Percentiles rank a stretch among this genome's conserved stretches.
Evolutionary conservation across 441 rosid genomes (phyloP).

Genomic region (Croton setiger): DNA sequence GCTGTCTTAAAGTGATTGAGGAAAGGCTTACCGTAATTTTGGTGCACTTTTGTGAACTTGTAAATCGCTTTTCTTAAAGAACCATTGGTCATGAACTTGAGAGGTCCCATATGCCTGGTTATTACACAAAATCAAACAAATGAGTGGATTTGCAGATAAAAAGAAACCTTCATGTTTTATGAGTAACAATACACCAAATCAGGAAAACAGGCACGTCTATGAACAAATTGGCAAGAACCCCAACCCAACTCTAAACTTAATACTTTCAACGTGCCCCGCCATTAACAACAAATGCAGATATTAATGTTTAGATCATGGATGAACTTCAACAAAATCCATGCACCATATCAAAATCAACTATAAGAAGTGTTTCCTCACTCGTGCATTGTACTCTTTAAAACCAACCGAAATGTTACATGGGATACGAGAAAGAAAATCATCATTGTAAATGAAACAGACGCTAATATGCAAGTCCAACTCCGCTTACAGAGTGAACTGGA

Average conservation of each 20-base stretch:
- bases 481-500: not conserved
- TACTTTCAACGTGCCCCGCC: not conserved
- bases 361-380: not conserved
- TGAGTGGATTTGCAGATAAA: not conserved
- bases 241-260: not conserved
- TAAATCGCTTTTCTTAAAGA: slow-evolving; percentile 63
- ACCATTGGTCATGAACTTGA: slow-evolving; percentile 63
- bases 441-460: not conserved
- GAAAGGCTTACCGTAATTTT: slow-evolving; percentile 61
- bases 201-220: not conserved
- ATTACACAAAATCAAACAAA: slow-evolving; percentile 16
- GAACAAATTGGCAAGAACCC: too few relatives aligned
- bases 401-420: not conserved
- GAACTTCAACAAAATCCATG: not conserved
- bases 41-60: slow-evolving; percentile 68
- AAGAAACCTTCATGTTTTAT: too few relatives aligned
- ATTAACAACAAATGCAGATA: not conserved
- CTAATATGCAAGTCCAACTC: not conserved
- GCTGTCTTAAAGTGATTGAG: not conserved
- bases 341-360: too few relatives aligned
- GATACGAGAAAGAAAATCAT: not conserved
- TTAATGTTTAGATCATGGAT: not conserved
- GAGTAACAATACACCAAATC: not conserved
- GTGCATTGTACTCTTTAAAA: not conserved
- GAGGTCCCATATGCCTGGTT: slow-evolving; percentile 78